These are phyloP conservation scores for Xylaria sp. DNA, from an alignment of 2,329 filamentous ascomycete genomes.

Conservation along the genomic window DNA sequence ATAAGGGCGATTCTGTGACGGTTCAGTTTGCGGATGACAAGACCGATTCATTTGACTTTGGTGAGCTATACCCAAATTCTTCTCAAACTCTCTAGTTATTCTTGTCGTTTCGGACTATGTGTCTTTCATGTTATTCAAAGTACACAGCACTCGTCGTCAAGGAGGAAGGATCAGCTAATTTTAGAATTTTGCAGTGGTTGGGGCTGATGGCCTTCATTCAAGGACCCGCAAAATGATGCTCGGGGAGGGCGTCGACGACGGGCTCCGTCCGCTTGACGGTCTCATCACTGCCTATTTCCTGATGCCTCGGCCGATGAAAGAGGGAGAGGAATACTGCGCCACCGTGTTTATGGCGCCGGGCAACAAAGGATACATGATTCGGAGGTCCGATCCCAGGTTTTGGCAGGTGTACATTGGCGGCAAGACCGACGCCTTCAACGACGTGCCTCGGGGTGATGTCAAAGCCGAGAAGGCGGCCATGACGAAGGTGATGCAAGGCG, in stretches of 20 bases:
- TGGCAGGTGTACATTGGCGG: slow-evolving; percentile 54
- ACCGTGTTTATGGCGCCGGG: slow-evolving; percentile 52
- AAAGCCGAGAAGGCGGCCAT: slow-evolving; percentile 54
- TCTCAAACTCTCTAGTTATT: neutral
- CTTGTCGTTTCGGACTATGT: neutral
- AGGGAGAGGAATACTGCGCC: slow-evolving; percentile 51
- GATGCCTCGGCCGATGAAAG: slow-evolving; percentile 46
- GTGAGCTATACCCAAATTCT: neutral
- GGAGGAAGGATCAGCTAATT: neutral
- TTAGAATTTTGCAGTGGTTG: neutral
- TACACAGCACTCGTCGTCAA: neutral
- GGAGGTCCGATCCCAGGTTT: slow-evolving; percentile 51
- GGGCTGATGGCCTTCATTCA: slow-evolving; percentile 61
- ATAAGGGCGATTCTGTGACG: slow-evolving; percentile 36
- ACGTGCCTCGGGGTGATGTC: slow-evolving; percentile 46
- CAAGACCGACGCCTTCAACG: slow-evolving; percentile 33
- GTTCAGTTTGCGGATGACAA: slow-evolving; percentile 55
- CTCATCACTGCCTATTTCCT: slow-evolving; percentile 50
- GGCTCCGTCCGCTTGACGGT: slow-evolving; percentile 41
- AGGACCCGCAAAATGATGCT: slow-evolving; percentile 57
- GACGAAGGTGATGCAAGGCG: slow-evolving; percentile 53
- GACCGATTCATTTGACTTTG: slow-evolving; percentile 57
- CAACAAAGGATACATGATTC: slow-evolving; percentile 52
- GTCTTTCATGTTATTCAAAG: neutral
- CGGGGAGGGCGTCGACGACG: slow-evolving; percentile 41